Evolutionary conservation across 306 rosid species (phyloP), one percentile per base, ranked within the genome.

Genomic region (Casuarina equisetifolia): DNA sequence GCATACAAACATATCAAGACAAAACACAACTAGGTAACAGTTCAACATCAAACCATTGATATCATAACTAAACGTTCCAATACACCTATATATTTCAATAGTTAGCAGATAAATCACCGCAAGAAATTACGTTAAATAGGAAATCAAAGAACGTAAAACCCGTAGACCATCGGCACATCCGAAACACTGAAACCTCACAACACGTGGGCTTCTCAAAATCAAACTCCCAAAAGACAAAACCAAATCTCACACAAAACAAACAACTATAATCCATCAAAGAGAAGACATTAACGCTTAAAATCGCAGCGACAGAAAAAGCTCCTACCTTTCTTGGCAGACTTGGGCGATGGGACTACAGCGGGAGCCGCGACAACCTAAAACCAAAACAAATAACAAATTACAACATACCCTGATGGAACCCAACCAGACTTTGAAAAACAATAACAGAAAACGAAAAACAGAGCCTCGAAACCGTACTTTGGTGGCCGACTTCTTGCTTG

Each of bases 401-500:
- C n/a, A 19, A 62, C 10, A 61, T 4, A 12, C 3, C 42, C 48
- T 13, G 49, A 76, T 7, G 0, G 15, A 9, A 46, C 13, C 36
- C 15, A 20, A 62, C 20, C 3, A 70, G 0, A 53, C 2, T 3
- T 16, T n/a, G 20, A 5, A 0, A 11, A 32, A 8, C 7, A 11
- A 10, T 6, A 42, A n/a, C 5, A 15, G 8, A 36, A 16, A 72
- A 5, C 1, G 39, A 35, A 44, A 69, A 72, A 2, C 3, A 12
- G 9, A 69, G 53, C 17, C 19, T 48, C 73, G 72, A 6, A 42
- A 38, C 0, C 78, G 10, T 79, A 92, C 97, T 4, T 94, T 90
- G 76, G 89, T 3, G 45, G 85, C 92, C 2, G 98, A 88, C 55
- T 94, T 92, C 90, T 90, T 94, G 91, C 93, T 90, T 6, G 92